Base-by-base conservation (phyloP, 495 filamentous ascomycete genomes). In the Symbiotaphrina buchneri region DNA sequence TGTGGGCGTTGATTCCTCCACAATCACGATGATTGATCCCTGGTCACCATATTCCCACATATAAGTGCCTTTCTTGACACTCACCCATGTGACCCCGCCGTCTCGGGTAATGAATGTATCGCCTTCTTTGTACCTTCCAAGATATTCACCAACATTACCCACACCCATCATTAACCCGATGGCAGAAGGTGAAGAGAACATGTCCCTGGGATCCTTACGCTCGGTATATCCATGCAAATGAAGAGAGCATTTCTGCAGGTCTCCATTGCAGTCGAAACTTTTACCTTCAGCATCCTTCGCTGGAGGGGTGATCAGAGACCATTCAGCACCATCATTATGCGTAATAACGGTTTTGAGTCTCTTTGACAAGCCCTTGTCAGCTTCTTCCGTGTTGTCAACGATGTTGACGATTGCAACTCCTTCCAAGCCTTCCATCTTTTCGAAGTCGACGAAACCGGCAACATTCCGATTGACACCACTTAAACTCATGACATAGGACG, bases 221-320 rank as follows among this genome's bases (percentile, higher is more conserved):
- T 95, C 84, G 0, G 90, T 94, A 45, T 91, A 99, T 25, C 82
- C 75, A 49, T 95, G 90, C 14, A 99, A 59, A 50, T 99, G 79
- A 25, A 99, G 61, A 10, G 81, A 74, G 45, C 87, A 97, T 25
- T 67, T 56, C 14, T 72, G 56, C 18, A 60, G 51, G 27, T 53
- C 47, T 21, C 61, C 61, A 14, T 59, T 55, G 58, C 87, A 95
- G 5, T 55, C 49, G 39, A 72, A 84, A 4, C 53, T 44, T 32
- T 81, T 75, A 29, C 65, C 68, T 14, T 87, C 65, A 3, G 62
- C 58, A 39, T 91, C 78, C 33, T 61, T 55, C 8, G 51, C 41
- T 0, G 73, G 81, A 6, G 80, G 68, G n/a, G 61, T 37, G 2
- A 95, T 49, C 22, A 68, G 65, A 26, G 54, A 55, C 87, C 87